Evolutionary conservation across 148 eudicot genomes (phyloP), one percentile per base, ranked within the genome.

Genomic region (Diospyros kaki): DNA sequence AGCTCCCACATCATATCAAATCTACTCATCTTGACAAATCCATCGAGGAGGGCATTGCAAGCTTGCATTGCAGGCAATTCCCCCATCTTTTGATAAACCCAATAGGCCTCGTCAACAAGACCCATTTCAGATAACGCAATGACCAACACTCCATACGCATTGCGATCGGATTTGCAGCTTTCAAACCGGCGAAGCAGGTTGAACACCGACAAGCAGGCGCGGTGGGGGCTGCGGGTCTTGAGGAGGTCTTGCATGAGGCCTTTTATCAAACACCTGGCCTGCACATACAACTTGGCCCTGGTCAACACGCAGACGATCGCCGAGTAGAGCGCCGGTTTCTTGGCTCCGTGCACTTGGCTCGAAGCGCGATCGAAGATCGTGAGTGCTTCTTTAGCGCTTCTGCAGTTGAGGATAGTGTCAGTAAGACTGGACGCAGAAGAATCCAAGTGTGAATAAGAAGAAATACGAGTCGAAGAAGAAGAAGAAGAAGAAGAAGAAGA

Each of bases 261-360:
- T 92, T 86, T 86, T 72, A 85, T 83, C 92, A 94, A 88, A 83
- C 88, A 87, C 78, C 87, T 92, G 2, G 98, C 98, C 60, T 90
- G 66, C 71, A 77, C 58, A 65, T 87, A 94, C 76, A 85, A 72
- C 54, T 84, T 86, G 18, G 83, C 88, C 64, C 70, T 50, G 28
- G 82, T 83, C 64, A 94, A 69, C 54, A 78, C 81, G 59, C 80
- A 80, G 12, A 90, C 58, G 15, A 86, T 75, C 1, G 93, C 90
- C 0, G 92, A 77, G 75, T 91, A 88, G 6, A 78, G 81, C 62
- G 63, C 62, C n/a, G 89, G 83, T 58, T 77, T 90, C 56, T 85
- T 89, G 1, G 56, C 4, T 14, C 84, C 78, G 70, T 89, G 65
- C 2, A 84, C 41, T 64, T 56, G 79, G 76, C 5, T 41, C 2